These are phyloP conservation scores for Scheffersomyces titani DNA, from an alignment of 1,139 yeast species.

Conservation along the genomic window DNA sequence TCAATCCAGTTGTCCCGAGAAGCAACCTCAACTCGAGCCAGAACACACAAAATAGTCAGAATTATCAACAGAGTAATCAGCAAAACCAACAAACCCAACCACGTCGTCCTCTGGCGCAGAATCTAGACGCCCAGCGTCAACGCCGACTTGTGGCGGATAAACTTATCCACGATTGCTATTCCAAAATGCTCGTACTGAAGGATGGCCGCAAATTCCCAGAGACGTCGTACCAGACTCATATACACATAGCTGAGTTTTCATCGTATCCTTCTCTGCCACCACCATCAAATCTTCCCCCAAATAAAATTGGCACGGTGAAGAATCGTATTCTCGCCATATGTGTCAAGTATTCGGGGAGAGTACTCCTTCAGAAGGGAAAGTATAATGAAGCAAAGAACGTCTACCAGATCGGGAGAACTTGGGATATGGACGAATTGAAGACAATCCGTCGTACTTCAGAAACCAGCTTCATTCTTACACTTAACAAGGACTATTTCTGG, in stretches of 20 bases:
- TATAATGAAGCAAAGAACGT: slow-evolving; percentile 66
- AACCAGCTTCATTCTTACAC: slow-evolving; percentile 59
- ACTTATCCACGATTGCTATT: slow-evolving; percentile 43
- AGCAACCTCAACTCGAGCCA: neutral
- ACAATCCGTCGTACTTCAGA: slow-evolving; percentile 53
- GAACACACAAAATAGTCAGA: neutral
- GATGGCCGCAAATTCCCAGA: slow-evolving; percentile 34
- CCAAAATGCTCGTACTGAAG: slow-evolving; percentile 29
- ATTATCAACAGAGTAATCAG: neutral
- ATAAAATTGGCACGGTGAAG: slow-evolving; percentile 39
- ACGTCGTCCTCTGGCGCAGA: neutral
- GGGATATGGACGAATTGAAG: slow-evolving; percentile 79
- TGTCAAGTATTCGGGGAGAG: slow-evolving; percentile 55
- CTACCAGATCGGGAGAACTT: slow-evolving; percentile 90
- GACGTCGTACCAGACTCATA: slow-evolving; percentile 38
- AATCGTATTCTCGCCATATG: slow-evolving; percentile 44
- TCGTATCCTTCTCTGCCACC: slow-evolving; percentile 43
- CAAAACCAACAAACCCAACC: neutral
- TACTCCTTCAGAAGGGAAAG: slow-evolving; percentile 83
- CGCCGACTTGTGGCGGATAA: slow-evolving; percentile 29
- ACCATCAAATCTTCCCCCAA: slow-evolving; percentile 29
- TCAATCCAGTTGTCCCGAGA: neutral
- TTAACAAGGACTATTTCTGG: slow-evolving; percentile 89
- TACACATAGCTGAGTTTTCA: slow-evolving; percentile 40
- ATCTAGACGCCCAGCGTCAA: slow-evolving; percentile 6